phyloP scores from a whole-genome alignment of 148 eudicot genomes.

The Silene conica region DNA sequence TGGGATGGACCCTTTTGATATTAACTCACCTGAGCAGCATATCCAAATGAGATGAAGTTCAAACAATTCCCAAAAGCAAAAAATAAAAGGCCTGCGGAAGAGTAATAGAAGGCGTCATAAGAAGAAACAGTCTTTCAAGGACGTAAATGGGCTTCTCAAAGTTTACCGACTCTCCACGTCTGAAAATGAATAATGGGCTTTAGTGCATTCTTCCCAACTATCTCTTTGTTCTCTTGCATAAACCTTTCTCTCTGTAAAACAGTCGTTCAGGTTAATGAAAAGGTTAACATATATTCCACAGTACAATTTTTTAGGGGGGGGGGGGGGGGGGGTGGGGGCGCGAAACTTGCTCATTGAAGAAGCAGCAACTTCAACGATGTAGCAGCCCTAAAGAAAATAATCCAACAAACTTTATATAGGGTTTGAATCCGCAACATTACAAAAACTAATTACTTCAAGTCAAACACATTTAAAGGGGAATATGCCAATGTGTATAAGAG shows the following conservation, averaged over 20 bases:
- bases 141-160: slow-evolving; percentile 22
- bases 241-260: slow-evolving; percentile 71
- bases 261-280: slow-evolving; percentile 15
- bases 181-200: slow-evolving; percentile 89
- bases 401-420: no score
- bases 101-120: slow-evolving; percentile 17
- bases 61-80: slow-evolving; percentile 92
- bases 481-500: background rate
- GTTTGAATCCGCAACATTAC: no score
- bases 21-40: slow-evolving; percentile 94
- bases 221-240: slow-evolving; percentile 46
- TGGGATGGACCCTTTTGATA: background rate
- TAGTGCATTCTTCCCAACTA: slow-evolving; percentile 53
- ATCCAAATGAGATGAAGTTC: slow-evolving; percentile 92
- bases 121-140: background rate
- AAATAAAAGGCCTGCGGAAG: slow-evolving; percentile 68
- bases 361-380: no score
- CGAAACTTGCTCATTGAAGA: no score
- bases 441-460: no score
- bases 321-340: no score
- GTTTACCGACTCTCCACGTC: slow-evolving; percentile 90
- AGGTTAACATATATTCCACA: background rate
- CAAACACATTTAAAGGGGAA: background rate
- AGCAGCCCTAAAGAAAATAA: no score
- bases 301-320: background rate